Evolutionary conservation across 176 grass and related monocot genomes (phyloP), one percentile per base, ranked within the genome.

Genomic region (Rhynchospora pubera): DNA sequence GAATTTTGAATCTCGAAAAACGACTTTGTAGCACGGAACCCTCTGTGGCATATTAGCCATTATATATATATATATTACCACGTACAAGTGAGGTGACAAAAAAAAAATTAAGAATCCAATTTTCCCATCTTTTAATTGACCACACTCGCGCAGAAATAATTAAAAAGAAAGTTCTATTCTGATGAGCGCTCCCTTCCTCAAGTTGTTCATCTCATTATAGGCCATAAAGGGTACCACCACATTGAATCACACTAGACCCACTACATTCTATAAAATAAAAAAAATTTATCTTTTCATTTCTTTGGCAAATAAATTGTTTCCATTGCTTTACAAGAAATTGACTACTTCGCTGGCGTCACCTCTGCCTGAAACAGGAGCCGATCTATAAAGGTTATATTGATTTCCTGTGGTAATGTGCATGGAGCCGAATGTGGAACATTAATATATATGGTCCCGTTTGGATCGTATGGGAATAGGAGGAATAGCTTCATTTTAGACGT

Each of bases 261-360:
- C 44, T 44, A 19, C 21, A 72, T 48, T 51, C 23, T 79, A 59
- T 7, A 30, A 79, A 58, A 59, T 79, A 79, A 79, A 28, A n/a
- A 56, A 28, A 28, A 9, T 14, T 8, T 78, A 30, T 39, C 15
- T 9, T 79, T 79, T 61, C 30, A 30, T 43, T 59, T 43, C 8
- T 30, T 53, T 48, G 22, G 32, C 16, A 57, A 78, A 28, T 30
- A 42, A 79, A 34, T n/a, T 56, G 26, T 60, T 43, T 79, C 4
- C 10, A 34, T 57, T 65, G 58, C 78, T 81, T 81, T 80, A 62
- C 57, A 80, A 80, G 23, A 80, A 79, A 80, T 80, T 80, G 78
- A 80, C 78, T 43, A 42, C 47, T 30, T 63, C 28, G 34, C 34
- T 80, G 7, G 13, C 53, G 34, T 63, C 50, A 63, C 34, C 56